Conservation (phyloP, 305 asterid species). For the Striga hermonthica region DNA sequence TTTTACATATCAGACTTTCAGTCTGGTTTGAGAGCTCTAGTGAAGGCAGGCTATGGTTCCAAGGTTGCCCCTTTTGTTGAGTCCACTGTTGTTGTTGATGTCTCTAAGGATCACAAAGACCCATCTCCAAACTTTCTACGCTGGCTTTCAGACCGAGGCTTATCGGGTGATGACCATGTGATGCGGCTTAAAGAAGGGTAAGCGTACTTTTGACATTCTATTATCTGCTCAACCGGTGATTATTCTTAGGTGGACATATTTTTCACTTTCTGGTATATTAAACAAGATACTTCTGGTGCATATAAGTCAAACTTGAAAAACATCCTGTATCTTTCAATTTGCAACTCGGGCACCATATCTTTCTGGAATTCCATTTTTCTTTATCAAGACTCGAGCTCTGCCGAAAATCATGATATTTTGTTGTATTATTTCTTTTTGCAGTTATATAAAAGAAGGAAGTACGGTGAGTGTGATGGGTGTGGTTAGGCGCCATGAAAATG, state of each 20-base stretch:
- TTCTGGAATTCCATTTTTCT: background rate
- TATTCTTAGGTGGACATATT: background rate
- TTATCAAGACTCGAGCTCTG: background rate
- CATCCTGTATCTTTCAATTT: too few species aligned
- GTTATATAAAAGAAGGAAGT: conserved; percentile 87
- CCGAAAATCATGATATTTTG: background rate
- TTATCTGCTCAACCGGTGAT: conserved; percentile 5
- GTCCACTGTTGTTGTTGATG: conserved; percentile 63
- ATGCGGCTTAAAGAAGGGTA: conserved; percentile 92
- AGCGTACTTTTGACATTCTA: conserved; percentile 30
- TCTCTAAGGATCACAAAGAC: conserved; percentile 53
- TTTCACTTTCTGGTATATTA: conserved; percentile 1
- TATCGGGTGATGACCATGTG: conserved; percentile 65
- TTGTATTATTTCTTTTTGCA: conserved; percentile 29
- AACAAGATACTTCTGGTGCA: too few species aligned
- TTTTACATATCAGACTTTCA: conserved; percentile 94
- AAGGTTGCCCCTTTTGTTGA: conserved; percentile 84
- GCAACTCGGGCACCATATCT: too few species aligned
- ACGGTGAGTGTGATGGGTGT: conserved; percentile 83
- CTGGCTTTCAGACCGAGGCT: conserved; percentile 84
- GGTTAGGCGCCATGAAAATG: conserved; percentile 67
- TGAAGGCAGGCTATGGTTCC: conserved; percentile 92
- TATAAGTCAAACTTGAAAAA: too few species aligned
- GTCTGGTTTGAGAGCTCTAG: conserved; percentile 91
- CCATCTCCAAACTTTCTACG: conserved; percentile 58